Percentiles rank a stretch among this genome's conserved stretches.
Evolutionary conservation across 768 basidiomycete species (phyloP).

Genomic region (Trametes gibbosa): DNA sequence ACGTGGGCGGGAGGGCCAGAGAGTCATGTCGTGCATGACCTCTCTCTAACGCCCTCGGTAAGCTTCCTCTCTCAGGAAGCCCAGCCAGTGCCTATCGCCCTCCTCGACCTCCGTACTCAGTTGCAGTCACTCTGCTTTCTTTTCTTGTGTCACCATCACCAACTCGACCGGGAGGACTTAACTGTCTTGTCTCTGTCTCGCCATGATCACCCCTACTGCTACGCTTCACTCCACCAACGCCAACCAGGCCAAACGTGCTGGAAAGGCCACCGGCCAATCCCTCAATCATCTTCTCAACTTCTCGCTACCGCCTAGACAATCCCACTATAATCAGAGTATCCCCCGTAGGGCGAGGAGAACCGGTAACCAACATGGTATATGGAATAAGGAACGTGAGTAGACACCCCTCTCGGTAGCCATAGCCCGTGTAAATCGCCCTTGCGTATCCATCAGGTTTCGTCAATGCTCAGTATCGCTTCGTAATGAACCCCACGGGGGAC

Average conservation of each 20-base stretch:
- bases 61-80: constrained; percentile 47
- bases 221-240: constrained; percentile 37
- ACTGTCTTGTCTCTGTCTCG: constrained; percentile 24
- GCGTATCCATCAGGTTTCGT: constrained; percentile 67
- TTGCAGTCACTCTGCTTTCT: not conserved
- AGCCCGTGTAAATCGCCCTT: not conserved
- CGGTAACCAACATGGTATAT: constrained; percentile 59
- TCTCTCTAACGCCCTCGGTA: constrained; percentile 22
- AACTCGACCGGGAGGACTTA: constrained; percentile 26
- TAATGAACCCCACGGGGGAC: constrained; percentile 89
- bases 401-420: not conserved
- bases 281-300: constrained; percentile 92
- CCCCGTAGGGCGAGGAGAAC: constrained; percentile 78
- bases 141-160: not conserved
- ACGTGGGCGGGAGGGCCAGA: constrained; percentile 25
- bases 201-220: constrained; percentile 20
- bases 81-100: constrained; percentile 24
- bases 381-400: constrained; percentile 93
- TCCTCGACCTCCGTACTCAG: not conserved
- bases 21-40: constrained; percentile 32
- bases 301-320: constrained; percentile 83
- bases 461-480: constrained; percentile 94
- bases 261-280: constrained; percentile 64
- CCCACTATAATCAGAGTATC: constrained; percentile 50
- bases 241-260: constrained; percentile 60